phyloP scores from a whole-genome alignment of 805 yeast species.

The Wickerhamiella lipophila region DNA sequence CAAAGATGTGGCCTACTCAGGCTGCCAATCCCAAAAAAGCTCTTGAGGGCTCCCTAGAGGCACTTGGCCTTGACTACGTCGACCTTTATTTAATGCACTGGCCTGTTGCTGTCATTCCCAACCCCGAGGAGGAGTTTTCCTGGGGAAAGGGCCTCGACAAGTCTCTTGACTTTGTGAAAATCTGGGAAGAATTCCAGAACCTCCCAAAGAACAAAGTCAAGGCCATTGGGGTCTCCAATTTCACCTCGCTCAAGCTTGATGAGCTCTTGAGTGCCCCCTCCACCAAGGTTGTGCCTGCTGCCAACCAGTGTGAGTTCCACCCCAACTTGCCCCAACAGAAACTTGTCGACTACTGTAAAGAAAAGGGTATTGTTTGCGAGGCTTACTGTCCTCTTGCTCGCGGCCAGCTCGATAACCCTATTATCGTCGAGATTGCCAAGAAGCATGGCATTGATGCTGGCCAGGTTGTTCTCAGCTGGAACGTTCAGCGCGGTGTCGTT shows the following conservation, averaged over 20 bases:
- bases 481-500: constrained; percentile 46
- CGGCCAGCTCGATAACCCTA: constrained; percentile 37
- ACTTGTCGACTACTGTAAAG: constrained; percentile 39
- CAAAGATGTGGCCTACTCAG: constrained; percentile 43
- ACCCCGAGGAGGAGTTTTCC: constrained; percentile 32
- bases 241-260: constrained; percentile 39
- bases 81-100: constrained; percentile 58
- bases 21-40: constrained; percentile 35
- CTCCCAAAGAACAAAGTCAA: constrained; percentile 39
- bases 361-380: constrained; percentile 43
- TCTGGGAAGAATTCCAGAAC: constrained; percentile 49
- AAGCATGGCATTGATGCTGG: constrained; percentile 42
- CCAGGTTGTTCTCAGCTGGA: constrained; percentile 51
- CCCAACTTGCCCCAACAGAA: constrained; percentile 57
- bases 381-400: constrained; percentile 73
- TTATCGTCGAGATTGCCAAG: constrained; percentile 42
- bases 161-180: constrained; percentile 36
- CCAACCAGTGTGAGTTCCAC: constrained; percentile 63
- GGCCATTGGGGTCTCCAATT: constrained; percentile 65
- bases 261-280: constrained; percentile 34
- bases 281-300: constrained; percentile 47
- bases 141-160: constrained; percentile 26
- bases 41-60: constrained; percentile 38
- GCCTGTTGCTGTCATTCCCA: constrained; percentile 27
- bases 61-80: constrained; percentile 46